phyloP scores from a whole-genome alignment of 192 early-diverging fungal species.

The Coemansia reversa region DNA sequence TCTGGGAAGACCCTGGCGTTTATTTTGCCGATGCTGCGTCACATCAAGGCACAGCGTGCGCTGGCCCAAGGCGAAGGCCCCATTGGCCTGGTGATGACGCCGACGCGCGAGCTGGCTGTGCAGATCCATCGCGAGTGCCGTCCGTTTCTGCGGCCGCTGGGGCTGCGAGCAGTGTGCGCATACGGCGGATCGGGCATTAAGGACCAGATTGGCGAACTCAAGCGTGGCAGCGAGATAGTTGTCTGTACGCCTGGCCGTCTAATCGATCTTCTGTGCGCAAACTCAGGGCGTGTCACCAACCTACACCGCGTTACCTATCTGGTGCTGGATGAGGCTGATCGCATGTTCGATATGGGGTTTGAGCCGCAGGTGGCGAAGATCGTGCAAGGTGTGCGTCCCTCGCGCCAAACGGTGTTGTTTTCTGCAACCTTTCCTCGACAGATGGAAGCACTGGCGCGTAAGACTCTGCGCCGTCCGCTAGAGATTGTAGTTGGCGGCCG shows the following conservation, averaged over 20 bases:
- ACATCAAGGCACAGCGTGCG: constrained; percentile 86
- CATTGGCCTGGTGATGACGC: constrained; percentile 85
- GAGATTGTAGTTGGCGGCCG: constrained; percentile 96
- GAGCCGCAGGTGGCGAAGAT: constrained; percentile 98
- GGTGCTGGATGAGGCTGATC: constrained; percentile 95
- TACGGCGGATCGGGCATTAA: constrained; percentile 87
- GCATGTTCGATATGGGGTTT: constrained; percentile 99
- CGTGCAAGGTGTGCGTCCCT: constrained; percentile 84
- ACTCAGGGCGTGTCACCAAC: constrained; percentile 85
- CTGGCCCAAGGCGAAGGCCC: constrained; percentile 80
- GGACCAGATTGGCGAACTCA: constrained; percentile 85
- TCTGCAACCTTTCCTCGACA: constrained; percentile 95
- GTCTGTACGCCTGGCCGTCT: constrained; percentile 90
- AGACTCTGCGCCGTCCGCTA: constrained; percentile 84
- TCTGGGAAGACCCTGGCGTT: constrained; percentile 94
- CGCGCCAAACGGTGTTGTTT: constrained; percentile 85
- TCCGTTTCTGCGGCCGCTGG: constrained; percentile 82
- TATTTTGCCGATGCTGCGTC: constrained; percentile 91
- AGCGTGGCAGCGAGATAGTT: constrained; percentile 87
- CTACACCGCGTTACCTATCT: constrained; percentile 87
- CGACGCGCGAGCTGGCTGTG: constrained; percentile 88
- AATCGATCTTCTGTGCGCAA: constrained; percentile 85
- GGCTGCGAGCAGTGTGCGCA: constrained; percentile 85
- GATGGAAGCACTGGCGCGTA: constrained; percentile 94
- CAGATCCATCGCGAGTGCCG: constrained; percentile 93